Conservation (phyloP, 2,329 filamentous ascomycete species). For the Chaetomium sp. region DNA sequence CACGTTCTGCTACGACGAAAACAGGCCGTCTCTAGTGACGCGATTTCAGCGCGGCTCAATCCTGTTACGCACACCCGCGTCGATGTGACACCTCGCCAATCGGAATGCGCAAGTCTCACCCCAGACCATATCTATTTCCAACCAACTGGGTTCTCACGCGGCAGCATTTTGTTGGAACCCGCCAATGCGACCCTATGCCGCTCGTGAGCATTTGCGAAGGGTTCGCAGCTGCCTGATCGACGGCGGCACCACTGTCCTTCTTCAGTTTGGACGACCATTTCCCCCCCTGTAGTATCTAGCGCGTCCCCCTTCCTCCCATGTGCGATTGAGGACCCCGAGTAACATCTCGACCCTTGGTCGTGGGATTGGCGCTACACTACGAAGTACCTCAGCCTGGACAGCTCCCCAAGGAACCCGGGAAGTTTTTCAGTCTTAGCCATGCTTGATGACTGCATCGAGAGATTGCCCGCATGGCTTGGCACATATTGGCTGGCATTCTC, state of each 20-base stretch:
- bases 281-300: not conserved
- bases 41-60: slow-evolving; percentile 31
- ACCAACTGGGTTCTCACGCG: slow-evolving; percentile 21
- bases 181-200: slow-evolving; percentile 6
- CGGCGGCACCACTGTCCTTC: not conserved
- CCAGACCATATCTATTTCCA: slow-evolving; percentile 28
- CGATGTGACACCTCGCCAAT: slow-evolving; percentile 33
- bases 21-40: slow-evolving; percentile 27
- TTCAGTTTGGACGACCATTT: not conserved
- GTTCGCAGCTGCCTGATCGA: not conserved
- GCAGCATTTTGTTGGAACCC: slow-evolving; percentile 24
- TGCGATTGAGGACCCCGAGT: not conserved
- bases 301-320: not conserved
- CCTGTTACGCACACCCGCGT: slow-evolving; percentile 24
- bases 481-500: not conserved
- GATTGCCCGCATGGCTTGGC: slow-evolving; percentile 10
- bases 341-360: slow-evolving; percentile 6
- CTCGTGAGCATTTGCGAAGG: slow-evolving; percentile 4
- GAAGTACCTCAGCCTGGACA: not conserved
- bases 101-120: slow-evolving; percentile 25
- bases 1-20: slow-evolving; percentile 5
- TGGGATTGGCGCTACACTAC: too few species aligned
- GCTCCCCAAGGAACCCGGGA: slow-evolving; percentile 2
- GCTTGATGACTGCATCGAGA: slow-evolving; percentile 21
- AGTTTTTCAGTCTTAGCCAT: slow-evolving; percentile 11